Base-by-base conservation (phyloP, 2,329 filamentous ascomycete genomes). In the Colletotrichum tropicale region DNA sequence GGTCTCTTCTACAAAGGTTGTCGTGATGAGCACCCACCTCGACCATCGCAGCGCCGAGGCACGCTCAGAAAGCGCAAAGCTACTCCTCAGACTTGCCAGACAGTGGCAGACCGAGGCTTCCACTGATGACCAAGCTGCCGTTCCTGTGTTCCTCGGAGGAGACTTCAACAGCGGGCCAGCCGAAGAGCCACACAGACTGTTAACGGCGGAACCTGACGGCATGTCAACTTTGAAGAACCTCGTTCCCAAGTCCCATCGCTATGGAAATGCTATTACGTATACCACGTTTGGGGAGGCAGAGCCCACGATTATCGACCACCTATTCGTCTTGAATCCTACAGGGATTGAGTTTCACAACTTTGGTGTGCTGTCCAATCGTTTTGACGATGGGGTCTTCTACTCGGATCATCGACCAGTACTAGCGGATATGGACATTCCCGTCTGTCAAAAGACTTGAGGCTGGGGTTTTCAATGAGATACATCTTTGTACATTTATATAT, bases 341-440 rank as follows among this genome's bases (percentile, higher is more conserved):
- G 81, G 80, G 2, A 86, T 90, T 78, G 74, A 77, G 7, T 85
- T 89, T 38, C 82, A 84, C 74, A 89, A 85, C 2, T 93, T 89
- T 84, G 90, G 88, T 2, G 91, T 94, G 6, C 80, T 94, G 64
- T 81, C 87, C n/a, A 94, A 94, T 80, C 82, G 82, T 32, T 93
- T 93, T 78, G 92, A 94, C 61, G 91, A 93, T 80, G 87, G 87
- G 5, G 84, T 94, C 12, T 92, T 87, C 77, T 84, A 89, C 52
- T 94, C 92, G 71, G 93, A 95, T 80, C 93, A 95, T 81, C 85
- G 92, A 74, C 88, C 92, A 48, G 91, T 94, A 24, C 88, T 94
- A 66, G 89, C 89, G n/a, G 93, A 94, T 82, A 73, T 92, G 64
- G 81, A 87, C 48, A 80, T 89, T 21, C 16, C 30, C 0, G 4